Evolutionary conservation across 805 yeast species (phyloP), one percentile per base, ranked within the genome.

Genomic region (Yamadazyma sp.): DNA sequence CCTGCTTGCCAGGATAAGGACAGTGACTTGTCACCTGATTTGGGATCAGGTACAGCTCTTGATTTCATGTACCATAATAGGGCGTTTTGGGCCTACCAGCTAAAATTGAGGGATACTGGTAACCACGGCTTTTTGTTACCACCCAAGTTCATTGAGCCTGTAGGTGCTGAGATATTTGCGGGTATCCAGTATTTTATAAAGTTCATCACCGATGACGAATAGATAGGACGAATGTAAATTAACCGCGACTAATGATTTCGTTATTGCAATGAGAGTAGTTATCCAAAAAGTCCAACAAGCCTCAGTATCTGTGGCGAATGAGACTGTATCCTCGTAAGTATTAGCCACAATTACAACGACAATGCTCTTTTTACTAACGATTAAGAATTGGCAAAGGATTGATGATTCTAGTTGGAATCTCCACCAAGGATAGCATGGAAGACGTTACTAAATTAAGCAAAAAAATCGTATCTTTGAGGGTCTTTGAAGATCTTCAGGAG

Each of bases 251-350:
- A 25, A 12, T n/a, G n/a, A 20, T 18, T 30, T 11, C 12, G 11
- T 13, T 24, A 15, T 13, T 21, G 5, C 6, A 29, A 18, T 91
- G 99, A 82, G 80, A 57, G 87, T 90, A 3, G 96, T 93, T 1
- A 77, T 93, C 22, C 99, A 93, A 56, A 79, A 85, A 53, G 98
- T 91, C 5, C 85, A 84, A 44, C 72, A 75, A 32, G 98, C 97
- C 0, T 83, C 95, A 0, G 99, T 93, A 0, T 77, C 87, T 0
- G 99, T 93, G 0, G 87, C 89, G 35, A 66, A 70, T 6, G 55
- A 71, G 35, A 68, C 84, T 0, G 75, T 90, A 0, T 88, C 97
- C 1, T 67, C 77, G 80, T 60, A 55, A 18, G 64, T 60, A 29
- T 25, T 6, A n/a, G n/a, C n/a, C n/a, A n/a, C n/a, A n/a, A n/a